phyloP scores from a whole-genome alignment of 306 rosid species.

The Begonia peltatifolia region DNA sequence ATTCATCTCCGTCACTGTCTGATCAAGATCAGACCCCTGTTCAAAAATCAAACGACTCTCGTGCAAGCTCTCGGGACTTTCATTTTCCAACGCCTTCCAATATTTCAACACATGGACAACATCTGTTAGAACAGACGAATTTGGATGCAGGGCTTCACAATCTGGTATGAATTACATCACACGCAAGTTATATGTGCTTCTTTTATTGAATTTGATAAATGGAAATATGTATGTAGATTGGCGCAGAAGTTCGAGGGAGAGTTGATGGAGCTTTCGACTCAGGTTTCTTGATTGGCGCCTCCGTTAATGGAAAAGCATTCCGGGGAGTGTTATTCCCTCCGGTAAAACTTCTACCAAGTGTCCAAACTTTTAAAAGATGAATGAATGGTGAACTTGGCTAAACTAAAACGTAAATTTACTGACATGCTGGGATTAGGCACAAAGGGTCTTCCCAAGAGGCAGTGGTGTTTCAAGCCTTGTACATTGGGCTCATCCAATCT shows the following conservation, averaged over 20 bases:
- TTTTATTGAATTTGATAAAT: too few relatives aligned
- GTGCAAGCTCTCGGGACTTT: slow-evolving; percentile 33
- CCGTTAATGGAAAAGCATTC: slow-evolving; percentile 52
- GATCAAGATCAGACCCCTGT: slow-evolving; percentile 68
- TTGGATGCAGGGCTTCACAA: too few relatives aligned
- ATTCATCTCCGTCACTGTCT: slow-evolving; percentile 75
- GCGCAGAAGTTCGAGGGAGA: slow-evolving; percentile 77
- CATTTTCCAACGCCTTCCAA: slow-evolving; percentile 25
- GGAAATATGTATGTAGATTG: slow-evolving; percentile 24
- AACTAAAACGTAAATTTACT: background rate
- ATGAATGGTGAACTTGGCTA: background rate
- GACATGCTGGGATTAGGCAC: slow-evolving; percentile 29
- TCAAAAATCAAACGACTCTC: slow-evolving; percentile 25
- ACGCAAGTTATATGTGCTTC: too few relatives aligned
- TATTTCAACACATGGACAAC: background rate
- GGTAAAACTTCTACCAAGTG: slow-evolving; percentile 27
- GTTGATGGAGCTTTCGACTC: slow-evolving; percentile 85
- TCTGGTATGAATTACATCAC: too few relatives aligned
- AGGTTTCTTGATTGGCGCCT: slow-evolving; percentile 70
- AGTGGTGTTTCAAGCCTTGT: slow-evolving; percentile 23
- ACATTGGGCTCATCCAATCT: slow-evolving; percentile 13
- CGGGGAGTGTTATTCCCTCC: slow-evolving; percentile 87
- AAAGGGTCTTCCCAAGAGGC: slow-evolving; percentile 22
- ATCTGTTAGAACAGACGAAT: too few relatives aligned
- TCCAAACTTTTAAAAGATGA: background rate